Conservation (phyloP, 192 early-diverging fungal species). For the Backusella parvicylindrica region DNA sequence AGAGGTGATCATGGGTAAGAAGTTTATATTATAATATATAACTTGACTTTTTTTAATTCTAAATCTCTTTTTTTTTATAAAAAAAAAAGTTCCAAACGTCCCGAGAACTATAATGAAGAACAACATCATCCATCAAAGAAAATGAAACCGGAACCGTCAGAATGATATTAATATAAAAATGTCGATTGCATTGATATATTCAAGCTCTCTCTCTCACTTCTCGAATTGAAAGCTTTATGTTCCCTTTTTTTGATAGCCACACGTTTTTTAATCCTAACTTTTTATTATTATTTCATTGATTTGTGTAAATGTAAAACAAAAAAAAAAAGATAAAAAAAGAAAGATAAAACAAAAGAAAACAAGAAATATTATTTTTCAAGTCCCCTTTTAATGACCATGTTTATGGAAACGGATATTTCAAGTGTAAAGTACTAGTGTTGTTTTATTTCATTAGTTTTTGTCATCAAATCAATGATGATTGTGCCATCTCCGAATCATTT, state of each 20-base stretch:
- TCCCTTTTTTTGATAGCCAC: neutral
- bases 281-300: neutral
- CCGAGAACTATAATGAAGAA: neutral
- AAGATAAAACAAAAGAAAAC: neutral
- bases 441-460: no score
- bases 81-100: neutral
- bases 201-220: no score
- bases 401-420: neutral
- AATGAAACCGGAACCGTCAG: neutral
- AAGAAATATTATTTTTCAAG: neutral
- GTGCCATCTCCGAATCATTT: neutral
- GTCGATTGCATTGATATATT: no score
- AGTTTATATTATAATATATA: no score
- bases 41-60: neutral
- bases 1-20: neutral
- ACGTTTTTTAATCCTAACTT: neutral
- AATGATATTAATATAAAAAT: neutral
- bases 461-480: neutral
- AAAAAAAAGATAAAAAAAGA: neutral
- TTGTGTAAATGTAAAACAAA: neutral
- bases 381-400: no score
- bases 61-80: neutral
- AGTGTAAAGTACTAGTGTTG: neutral
- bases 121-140: neutral
- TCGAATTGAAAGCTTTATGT: neutral